Base-by-base conservation (phyloP, 192 early-diverging fungal genomes). In the Podochytrium sp. region DNA sequence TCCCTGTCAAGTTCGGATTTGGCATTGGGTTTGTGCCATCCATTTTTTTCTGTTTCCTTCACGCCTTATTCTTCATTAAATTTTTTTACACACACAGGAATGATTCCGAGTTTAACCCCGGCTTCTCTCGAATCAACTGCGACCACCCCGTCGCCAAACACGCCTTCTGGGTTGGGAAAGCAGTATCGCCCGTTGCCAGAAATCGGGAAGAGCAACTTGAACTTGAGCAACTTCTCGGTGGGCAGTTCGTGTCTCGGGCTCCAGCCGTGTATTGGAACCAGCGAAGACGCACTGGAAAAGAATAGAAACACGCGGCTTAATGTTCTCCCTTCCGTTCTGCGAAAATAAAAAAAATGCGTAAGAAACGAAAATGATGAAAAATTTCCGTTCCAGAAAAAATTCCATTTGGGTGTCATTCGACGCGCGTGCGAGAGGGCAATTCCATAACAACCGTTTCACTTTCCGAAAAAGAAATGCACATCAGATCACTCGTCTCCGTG, bases 1-100 rank as follows among this genome's bases (percentile, higher is more conserved):
- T 69, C 66, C 5, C 38, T 69, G n/a, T 69, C 66, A 23, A 69
- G 55, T 55, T 69, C 66, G 34, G 66, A 69, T 69, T 55, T 69
- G 66, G 32, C 23, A n/a, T 32, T 66, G 0, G 64, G 64, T 51
- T 20, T 2, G 1, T 57, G 23, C 32, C 29, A 14, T 49, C 47
- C n/a, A 14, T 49, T n/a, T 12, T 49, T 49, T 49, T n/a, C 47
- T 49, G 12, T n/a, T 12, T 49, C 47, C 12, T 14, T 49, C n/a
- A 49, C 47, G 12, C n/a, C 47, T n/a, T n/a, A 14, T n/a, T 49
- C 47, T n/a, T 14, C 47, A 14, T n/a, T 49, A 12, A 49, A 49
- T 14, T 12, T 12, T 49, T 49, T 49, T 49, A n/a, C 38, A 39
- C 35, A n/a, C n/a, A n/a, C 35, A 32, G 37, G 61, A 25, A 18